These are phyloP conservation scores for Russula earlei DNA, from an alignment of 768 basidiomycete genomes.

Conservation along the genomic window DNA sequence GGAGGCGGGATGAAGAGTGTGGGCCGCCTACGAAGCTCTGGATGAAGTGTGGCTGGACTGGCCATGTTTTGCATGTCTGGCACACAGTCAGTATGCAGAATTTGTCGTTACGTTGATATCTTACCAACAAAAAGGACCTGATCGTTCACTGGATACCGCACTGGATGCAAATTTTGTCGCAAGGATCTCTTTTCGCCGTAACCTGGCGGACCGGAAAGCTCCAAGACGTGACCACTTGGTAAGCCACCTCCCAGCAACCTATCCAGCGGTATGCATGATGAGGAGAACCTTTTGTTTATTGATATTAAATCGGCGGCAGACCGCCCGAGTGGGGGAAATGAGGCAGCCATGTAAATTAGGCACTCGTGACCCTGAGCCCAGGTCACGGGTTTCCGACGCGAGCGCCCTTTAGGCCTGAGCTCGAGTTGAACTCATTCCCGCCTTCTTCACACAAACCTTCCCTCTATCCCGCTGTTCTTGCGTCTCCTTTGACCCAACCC, in stretches of 20 bases:
- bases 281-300: conserved; percentile 29
- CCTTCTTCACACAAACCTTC: background rate
- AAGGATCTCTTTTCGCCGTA: conserved; percentile 49
- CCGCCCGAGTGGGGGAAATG: conserved; percentile 36
- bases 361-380: background rate
- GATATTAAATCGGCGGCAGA: conserved; percentile 41
- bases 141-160: conserved; percentile 38
- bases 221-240: conserved; percentile 49
- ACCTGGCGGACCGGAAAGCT: conserved; percentile 75
- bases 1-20: background rate
- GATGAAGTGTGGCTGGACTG: conserved; percentile 28
- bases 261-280: conserved; percentile 44
- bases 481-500: background rate
- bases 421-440: background rate
- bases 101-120: conserved; percentile 7
- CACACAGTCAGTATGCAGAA: conserved; percentile 13
- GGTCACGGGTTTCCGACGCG: conserved; percentile 12
- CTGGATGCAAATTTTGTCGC: conserved; percentile 40
- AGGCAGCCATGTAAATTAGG: too few species aligned
- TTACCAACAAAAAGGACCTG: conserved; percentile 61
- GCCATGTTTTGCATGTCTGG: conserved; percentile 44
- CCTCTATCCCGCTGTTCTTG: background rate
- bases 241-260: conserved; percentile 56
- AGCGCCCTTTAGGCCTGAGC: background rate
- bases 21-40: conserved; percentile 21